phyloP scores from a whole-genome alignment of 805 yeast genomes.

The Saccharomycopsis oosterbeekiorum region DNA sequence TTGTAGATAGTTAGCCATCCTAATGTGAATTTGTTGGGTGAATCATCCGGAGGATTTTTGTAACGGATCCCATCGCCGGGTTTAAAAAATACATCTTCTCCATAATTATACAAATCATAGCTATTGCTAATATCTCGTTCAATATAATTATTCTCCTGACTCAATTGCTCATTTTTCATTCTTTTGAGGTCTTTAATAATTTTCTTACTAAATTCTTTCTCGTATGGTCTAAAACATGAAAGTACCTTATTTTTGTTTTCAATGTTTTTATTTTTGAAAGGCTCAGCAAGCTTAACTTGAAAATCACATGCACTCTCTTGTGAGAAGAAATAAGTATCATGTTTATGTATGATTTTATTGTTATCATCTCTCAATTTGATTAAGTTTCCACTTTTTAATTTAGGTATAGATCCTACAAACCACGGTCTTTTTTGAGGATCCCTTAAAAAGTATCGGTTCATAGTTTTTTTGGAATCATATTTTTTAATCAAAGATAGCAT shows the following conservation, averaged over 20 bases:
- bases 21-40: constrained; percentile 47
- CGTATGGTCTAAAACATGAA: constrained; percentile 35
- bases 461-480: constrained; percentile 1
- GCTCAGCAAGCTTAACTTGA: constrained; percentile 5
- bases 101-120: not conserved
- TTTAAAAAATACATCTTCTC: constrained; percentile 21
- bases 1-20: constrained; percentile 62
- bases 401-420: constrained; percentile 39
- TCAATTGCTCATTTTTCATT: constrained; percentile 13
- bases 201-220: constrained; percentile 29
- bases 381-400: constrained; percentile 31
- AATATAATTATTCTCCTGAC: constrained; percentile 1
- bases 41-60: constrained; percentile 46
- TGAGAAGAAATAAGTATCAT: constrained; percentile 19
- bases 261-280: constrained; percentile 12
- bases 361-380: constrained; percentile 21
- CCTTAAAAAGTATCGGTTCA: constrained; percentile 25
- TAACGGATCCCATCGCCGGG: constrained; percentile 49
- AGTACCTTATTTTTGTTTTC: constrained; percentile 25
- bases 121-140: not conserved
- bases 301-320: constrained; percentile 8
- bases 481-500: not conserved
- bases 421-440: constrained; percentile 26
- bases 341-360: constrained; percentile 20
- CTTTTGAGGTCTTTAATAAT: constrained; percentile 29